phyloP scores from a whole-genome alignment of 805 yeast genomes.

The Yamadazyma sp. region DNA sequence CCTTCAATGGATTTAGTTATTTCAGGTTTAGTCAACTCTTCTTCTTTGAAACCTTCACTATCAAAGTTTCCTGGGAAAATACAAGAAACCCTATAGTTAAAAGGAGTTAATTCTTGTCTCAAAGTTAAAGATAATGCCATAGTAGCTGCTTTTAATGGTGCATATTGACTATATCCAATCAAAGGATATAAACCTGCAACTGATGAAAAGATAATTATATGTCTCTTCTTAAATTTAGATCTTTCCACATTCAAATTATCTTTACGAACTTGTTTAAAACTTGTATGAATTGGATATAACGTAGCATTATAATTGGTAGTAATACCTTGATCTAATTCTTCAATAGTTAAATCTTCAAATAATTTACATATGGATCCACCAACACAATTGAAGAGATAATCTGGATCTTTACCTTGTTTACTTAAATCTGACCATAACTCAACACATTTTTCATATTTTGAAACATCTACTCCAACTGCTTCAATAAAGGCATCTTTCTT shows the following conservation, averaged over 20 bases:
- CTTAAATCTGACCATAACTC: conserved; percentile 38
- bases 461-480: conserved; percentile 63
- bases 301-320: conserved; percentile 71
- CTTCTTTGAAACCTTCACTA: conserved; percentile 83
- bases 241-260: conserved; percentile 4
- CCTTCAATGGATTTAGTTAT: conserved; percentile 87
- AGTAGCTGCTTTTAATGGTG: conserved; percentile 84
- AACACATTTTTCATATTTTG: conserved; percentile 50
- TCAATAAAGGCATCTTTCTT: conserved; percentile 14
- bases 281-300: conserved; percentile 64
- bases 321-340: conserved; percentile 61
- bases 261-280: conserved; percentile 39
- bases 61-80: conserved; percentile 87
- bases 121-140: conserved; percentile 70
- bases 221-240: conserved; percentile 42
- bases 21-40: conserved; percentile 79
- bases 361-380: conserved; percentile 81
- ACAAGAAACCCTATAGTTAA: conserved; percentile 65
- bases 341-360: conserved; percentile 60
- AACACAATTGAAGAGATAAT: conserved; percentile 79
- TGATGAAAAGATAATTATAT: conserved; percentile 63
- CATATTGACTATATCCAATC: conserved; percentile 88
- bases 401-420: conserved; percentile 48
- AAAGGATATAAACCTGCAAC: conserved; percentile 81
- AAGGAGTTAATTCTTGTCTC: conserved; percentile 76